These are phyloP conservation scores for Aspergillus oerlinghausenensis DNA, from an alignment of 2,329 filamentous ascomycete genomes.

Conservation along the genomic window DNA sequence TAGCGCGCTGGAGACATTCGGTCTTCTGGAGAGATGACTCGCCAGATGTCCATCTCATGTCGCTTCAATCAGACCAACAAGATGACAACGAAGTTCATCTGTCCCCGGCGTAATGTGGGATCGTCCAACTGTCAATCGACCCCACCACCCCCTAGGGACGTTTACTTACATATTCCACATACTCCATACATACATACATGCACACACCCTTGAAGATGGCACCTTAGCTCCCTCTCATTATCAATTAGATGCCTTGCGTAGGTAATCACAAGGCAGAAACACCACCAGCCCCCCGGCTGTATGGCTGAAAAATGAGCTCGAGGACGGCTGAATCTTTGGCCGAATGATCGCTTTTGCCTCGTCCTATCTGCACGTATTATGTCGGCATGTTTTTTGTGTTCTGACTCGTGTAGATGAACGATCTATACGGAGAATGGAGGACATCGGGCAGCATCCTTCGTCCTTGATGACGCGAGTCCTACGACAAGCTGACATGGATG, in stretches of 20 bases:
- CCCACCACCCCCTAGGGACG: too few relatives aligned
- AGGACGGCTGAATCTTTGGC: constrained; percentile 6
- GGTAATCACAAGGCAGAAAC: not conserved
- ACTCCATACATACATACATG: not conserved
- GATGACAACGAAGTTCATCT: not conserved
- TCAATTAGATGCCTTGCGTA: not conserved
- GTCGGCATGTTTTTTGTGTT: not conserved
- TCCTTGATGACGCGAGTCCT: not conserved
- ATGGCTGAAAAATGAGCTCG: not conserved
- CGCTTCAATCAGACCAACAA: not conserved
- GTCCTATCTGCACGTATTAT: not conserved
- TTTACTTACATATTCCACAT: not conserved
- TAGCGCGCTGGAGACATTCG: not conserved
- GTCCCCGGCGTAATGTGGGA: not conserved
- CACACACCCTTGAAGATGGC: not conserved
- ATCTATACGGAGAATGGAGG: not conserved
- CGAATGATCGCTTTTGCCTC: constrained; percentile 1
- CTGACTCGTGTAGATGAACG: not conserved
- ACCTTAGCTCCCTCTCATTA: not conserved
- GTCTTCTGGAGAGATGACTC: not conserved
- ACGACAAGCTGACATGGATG: not conserved
- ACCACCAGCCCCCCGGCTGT: not conserved
- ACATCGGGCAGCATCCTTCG: not conserved
- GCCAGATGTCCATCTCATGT: not conserved
- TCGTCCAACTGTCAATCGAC: not conserved